A percentile compares a stretch with the other conserved stretches of the same genome.
Conservation (phyloP, 495 filamentous ascomycete species). For the Pseudomonodictys pantanalensis region DNA sequence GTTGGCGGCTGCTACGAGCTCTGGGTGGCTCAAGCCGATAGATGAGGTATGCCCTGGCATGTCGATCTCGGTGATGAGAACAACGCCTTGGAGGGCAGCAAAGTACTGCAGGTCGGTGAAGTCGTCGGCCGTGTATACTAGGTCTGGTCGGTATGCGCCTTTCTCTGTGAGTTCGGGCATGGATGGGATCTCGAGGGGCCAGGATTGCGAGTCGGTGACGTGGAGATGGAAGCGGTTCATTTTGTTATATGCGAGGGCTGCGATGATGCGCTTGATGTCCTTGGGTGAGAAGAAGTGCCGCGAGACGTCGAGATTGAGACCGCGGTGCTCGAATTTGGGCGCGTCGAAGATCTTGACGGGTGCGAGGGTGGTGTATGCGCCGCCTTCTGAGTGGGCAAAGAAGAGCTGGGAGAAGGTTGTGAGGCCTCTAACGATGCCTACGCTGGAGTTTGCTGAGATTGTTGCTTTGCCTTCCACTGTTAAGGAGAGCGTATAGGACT, state of each 20-base stretch:
- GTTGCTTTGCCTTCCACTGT: constrained; percentile 51
- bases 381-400: constrained; percentile 58
- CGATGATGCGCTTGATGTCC: constrained; percentile 67
- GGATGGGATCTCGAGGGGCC: constrained; percentile 74
- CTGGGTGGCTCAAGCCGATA: constrained; percentile 62
- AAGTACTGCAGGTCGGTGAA: constrained; percentile 63
- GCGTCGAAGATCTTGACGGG: constrained; percentile 64
- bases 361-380: constrained; percentile 62
- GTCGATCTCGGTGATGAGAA: constrained; percentile 76
- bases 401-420: constrained; percentile 75
- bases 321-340: constrained; percentile 68
- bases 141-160: constrained; percentile 62
- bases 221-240: constrained; percentile 77
- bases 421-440: constrained; percentile 64
- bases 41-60: constrained; percentile 75
- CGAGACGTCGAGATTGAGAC: constrained; percentile 69
- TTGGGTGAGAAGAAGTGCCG: constrained; percentile 61
- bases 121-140: constrained; percentile 63
- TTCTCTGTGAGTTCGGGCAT: constrained; percentile 65
- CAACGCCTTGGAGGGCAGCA: constrained; percentile 62
- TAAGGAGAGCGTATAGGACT: constrained; percentile 67
- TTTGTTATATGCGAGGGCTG: constrained; percentile 71
- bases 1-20: constrained; percentile 70
- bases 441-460: constrained; percentile 60
- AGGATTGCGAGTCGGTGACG: constrained; percentile 77